Conservation (phyloP, 352 stramenopile species). For the Phytophthora kernoviae region DNA sequence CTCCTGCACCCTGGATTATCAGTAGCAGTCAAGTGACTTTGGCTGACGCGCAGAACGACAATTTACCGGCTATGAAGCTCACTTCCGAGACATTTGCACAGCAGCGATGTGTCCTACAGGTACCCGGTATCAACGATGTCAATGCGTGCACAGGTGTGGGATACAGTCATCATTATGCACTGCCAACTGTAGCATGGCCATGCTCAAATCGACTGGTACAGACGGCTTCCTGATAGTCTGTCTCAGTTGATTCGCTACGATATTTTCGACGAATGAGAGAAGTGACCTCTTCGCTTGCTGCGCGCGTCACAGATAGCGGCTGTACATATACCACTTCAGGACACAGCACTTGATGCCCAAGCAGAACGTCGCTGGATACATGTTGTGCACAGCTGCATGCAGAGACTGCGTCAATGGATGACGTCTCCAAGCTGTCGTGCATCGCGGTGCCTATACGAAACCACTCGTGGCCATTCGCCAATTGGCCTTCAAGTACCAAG, state of each 20-base stretch:
- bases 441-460: neutral
- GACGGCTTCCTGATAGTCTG: too few species aligned
- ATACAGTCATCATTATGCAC: slow-evolving; percentile 40
- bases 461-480: slow-evolving; percentile 13
- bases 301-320: slow-evolving; percentile 1
- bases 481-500: neutral
- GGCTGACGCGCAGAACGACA: slow-evolving; percentile 9
- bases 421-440: neutral
- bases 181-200: slow-evolving; percentile 23
- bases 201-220: slow-evolving; percentile 30
- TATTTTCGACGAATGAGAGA: slow-evolving; percentile 1
- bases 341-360: slow-evolving; percentile 28
- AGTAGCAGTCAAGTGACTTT: slow-evolving; percentile 26
- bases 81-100: slow-evolving; percentile 34
- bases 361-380: slow-evolving; percentile 19
- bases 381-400: neutral
- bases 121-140: slow-evolving; percentile 1
- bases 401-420: neutral
- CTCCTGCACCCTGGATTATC: slow-evolving; percentile 25
- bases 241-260: too few species aligned
- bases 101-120: slow-evolving; percentile 17
- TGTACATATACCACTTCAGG: slow-evolving; percentile 18
- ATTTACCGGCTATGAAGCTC: slow-evolving; percentile 23
- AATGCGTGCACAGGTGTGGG: slow-evolving; percentile 17
- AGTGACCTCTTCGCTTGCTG: slow-evolving; percentile 13